phyloP scores from a whole-genome alignment of 2,329 filamentous ascomycete genomes.

The Ceratocystis cubensis region DNA sequence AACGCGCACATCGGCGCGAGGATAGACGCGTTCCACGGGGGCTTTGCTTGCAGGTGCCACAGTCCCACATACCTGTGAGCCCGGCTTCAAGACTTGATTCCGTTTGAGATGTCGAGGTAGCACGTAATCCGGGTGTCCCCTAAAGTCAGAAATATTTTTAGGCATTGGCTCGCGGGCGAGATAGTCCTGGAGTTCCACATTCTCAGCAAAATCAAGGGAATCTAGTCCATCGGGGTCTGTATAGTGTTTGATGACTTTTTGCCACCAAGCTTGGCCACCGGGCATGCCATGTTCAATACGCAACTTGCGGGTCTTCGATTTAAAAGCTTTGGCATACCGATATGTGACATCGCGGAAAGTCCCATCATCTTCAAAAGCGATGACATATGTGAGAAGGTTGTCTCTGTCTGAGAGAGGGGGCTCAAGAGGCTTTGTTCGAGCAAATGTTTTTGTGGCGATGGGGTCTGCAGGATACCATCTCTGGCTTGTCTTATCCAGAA shows the following conservation, averaged over 20 bases:
- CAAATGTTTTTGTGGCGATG: constrained; percentile 63
- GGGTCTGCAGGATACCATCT: constrained; percentile 88
- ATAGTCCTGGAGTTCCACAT: constrained; percentile 57
- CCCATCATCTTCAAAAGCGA: constrained; percentile 73
- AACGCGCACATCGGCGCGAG: constrained; percentile 64
- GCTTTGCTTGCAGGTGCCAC: constrained; percentile 54
- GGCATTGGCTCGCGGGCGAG: constrained; percentile 74
- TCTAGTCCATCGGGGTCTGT: constrained; percentile 30
- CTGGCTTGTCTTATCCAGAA: constrained; percentile 71
- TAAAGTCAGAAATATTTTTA: constrained; percentile 74
- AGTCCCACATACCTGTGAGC: constrained; percentile 59
- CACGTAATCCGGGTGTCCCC: constrained; percentile 70
- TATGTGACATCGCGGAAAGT: constrained; percentile 73
- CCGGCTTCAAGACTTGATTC: constrained; percentile 69
- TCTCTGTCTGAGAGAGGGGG: constrained; percentile 65
- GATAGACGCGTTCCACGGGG: constrained; percentile 64
- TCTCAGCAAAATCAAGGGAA: constrained; percentile 74
- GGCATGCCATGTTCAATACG: constrained; percentile 53
- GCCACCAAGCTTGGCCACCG: constrained; percentile 41
- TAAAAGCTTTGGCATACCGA: constrained; percentile 77
- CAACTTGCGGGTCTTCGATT: constrained; percentile 71
- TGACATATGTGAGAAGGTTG: constrained; percentile 69
- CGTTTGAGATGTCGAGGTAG: constrained; percentile 72
- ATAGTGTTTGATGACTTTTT: constrained; percentile 38
- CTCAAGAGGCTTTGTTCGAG: constrained; percentile 64